Percentiles rank a stretch among this genome's conserved stretches.
Conservation (phyloP, 176 grass and related monocot genomes). For the Pontederia paniculata region DNA sequence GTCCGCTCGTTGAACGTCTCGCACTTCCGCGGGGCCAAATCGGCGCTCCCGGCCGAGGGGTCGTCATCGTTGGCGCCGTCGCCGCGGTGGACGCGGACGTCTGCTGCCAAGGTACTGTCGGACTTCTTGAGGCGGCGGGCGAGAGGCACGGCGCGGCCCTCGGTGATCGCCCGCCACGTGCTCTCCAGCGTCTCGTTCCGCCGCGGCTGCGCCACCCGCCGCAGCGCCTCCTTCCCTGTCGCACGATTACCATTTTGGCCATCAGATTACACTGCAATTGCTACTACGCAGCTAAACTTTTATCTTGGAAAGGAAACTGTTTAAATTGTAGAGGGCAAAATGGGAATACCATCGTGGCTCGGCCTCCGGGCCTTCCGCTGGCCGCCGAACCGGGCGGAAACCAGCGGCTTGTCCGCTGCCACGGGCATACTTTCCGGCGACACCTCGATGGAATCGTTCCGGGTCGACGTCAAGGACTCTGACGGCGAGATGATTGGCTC, state of each 20-base stretch:
- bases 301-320: neutral
- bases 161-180: constrained; percentile 93
- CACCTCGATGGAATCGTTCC: constrained; percentile 28
- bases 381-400: constrained; percentile 40
- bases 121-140: constrained; percentile 85
- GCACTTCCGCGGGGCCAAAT: constrained; percentile 38
- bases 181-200: constrained; percentile 69
- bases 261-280: neutral
- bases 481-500: constrained; percentile 16
- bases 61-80: constrained; percentile 5
- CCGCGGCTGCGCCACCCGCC: constrained; percentile 48
- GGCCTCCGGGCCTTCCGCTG: constrained; percentile 36
- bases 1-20: constrained; percentile 49
- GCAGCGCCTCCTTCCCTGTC: constrained; percentile 41
- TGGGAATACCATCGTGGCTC: constrained; percentile 50
- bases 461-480: constrained; percentile 34
- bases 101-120: constrained; percentile 50
- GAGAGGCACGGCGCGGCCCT: constrained; percentile 51
- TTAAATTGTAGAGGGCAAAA: neutral
- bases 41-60: neutral
- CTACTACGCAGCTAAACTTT: neutral
- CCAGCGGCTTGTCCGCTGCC: constrained; percentile 39
- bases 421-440: constrained; percentile 9
- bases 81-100: constrained; percentile 16
- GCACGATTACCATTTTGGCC: neutral